Evolutionary conservation across 2,329 filamentous ascomycete species (phyloP).

Genomic region (Zymoseptoria crescenta): DNA sequence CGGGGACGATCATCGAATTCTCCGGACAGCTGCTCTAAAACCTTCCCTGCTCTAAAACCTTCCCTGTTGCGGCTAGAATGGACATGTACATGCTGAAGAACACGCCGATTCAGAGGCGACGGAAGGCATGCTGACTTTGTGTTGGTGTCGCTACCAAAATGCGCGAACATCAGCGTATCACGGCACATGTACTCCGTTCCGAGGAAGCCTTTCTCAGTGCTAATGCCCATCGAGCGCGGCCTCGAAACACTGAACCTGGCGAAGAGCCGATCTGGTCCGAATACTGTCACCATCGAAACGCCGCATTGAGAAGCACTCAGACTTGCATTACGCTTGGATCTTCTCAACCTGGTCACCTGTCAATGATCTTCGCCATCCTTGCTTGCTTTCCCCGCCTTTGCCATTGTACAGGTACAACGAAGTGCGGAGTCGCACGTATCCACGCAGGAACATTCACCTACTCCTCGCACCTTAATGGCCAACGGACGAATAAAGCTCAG

Average conservation of each 20-base stretch:
- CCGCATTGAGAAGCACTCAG: neutral
- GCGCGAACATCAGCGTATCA: too few relatives aligned
- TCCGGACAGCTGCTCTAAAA: neutral
- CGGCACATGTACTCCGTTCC: too few relatives aligned
- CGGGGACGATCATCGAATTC: neutral
- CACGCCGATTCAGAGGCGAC: neutral
- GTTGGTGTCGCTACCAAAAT: neutral
- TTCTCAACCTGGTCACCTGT: neutral
- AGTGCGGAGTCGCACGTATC: neutral
- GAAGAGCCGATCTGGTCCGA: neutral
- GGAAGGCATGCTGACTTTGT: neutral
- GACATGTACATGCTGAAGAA: neutral
- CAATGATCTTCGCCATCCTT: neutral
- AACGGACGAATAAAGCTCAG: neutral
- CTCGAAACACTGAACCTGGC: neutral
- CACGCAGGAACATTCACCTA: neutral
- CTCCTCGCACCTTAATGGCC: neutral
- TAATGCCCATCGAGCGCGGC: too few relatives aligned
- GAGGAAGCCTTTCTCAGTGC: too few relatives aligned
- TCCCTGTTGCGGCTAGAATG: neutral
- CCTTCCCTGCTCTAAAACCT: neutral
- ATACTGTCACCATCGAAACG: neutral
- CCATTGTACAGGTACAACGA: neutral
- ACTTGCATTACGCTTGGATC: neutral
- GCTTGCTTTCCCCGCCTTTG: neutral